Percentiles rank a stretch among this genome's conserved stretches.
Conservation (phyloP, 805 yeast species). For the Wickerhamomyces alni region DNA sequence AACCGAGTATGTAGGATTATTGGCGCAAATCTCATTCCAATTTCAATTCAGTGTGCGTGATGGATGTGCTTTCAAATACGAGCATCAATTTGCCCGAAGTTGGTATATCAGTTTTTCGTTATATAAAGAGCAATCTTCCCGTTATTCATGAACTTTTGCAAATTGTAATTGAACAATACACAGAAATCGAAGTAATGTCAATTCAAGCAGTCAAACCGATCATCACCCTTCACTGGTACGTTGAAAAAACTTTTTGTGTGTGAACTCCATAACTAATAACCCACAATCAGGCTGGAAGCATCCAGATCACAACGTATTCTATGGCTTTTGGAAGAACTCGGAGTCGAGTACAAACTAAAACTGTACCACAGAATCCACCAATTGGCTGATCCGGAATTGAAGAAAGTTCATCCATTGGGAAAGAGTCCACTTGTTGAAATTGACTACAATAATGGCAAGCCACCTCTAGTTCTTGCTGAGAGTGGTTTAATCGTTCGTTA, state of each 20-base stretch:
- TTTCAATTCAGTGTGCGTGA: too few relatives aligned
- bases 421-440: conserved; percentile 55
- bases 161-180: too few relatives aligned
- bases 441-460: conserved; percentile 26
- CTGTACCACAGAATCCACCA: conserved; percentile 43
- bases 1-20: too few relatives aligned
- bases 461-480: conserved; percentile 40
- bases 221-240: conserved; percentile 20
- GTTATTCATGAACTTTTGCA: too few relatives aligned
- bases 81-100: too few relatives aligned
- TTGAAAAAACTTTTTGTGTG: too few relatives aligned
- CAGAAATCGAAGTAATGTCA: too few relatives aligned
- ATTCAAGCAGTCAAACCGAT: conserved; percentile 4
- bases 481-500: conserved; percentile 54
- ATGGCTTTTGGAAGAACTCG: conserved; percentile 61
- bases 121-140: too few relatives aligned
- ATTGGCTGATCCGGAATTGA: conserved; percentile 44
- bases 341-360: conserved; percentile 48
- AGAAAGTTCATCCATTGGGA: conserved; percentile 54
- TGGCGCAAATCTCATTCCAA: too few relatives aligned
- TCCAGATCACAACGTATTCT: conserved; percentile 57
- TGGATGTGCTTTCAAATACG: too few relatives aligned
- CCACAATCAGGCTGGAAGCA: conserved; percentile 10
- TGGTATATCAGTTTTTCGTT: too few relatives aligned
- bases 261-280: too few relatives aligned